A percentile compares a stretch with the other conserved stretches of the same genome.
phyloP scores from a whole-genome alignment of 345 rosid species.

The Gynandropsis gynandra region DNA sequence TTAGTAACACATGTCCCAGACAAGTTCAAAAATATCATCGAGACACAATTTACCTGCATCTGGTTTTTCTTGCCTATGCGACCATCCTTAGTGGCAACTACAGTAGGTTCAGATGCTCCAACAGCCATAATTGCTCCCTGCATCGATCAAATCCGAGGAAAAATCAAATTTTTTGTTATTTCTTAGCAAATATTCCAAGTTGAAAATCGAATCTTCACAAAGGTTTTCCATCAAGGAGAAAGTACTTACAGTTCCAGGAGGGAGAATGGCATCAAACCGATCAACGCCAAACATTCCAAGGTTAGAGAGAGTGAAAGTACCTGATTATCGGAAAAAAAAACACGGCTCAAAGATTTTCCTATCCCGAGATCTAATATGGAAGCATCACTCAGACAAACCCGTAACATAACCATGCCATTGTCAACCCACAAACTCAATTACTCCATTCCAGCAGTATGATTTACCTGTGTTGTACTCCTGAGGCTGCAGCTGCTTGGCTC shows the following conservation, averaged over 20 bases:
- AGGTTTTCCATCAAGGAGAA: not conserved
- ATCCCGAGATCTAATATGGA: constrained; percentile 9
- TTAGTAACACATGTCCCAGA: not conserved
- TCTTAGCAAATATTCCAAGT: not conserved
- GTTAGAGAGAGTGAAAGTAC: constrained; percentile 93
- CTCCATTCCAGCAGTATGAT: not conserved
- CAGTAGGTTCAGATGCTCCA: constrained; percentile 82
- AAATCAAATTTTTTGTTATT: constrained; percentile 3
- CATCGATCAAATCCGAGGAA: constrained; percentile 19
- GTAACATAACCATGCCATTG: constrained; percentile 7
- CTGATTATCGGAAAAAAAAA: constrained; percentile 32
- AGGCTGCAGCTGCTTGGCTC: constrained; percentile 93
- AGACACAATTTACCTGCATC: constrained; percentile 65
- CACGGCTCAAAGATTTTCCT: constrained; percentile 2
- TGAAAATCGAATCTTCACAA: not conserved
- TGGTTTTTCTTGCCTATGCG: constrained; percentile 87
- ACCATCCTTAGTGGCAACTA: constrained; percentile 77
- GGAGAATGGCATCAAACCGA: constrained; percentile 93
- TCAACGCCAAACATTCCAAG: constrained; percentile 98
- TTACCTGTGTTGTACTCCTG: constrained; percentile 85
- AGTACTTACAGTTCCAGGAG: constrained; percentile 85
- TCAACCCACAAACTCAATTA: not conserved
- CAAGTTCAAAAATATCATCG: constrained; percentile 4
- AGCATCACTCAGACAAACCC: not conserved
- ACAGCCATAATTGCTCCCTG: constrained; percentile 99